Conservation (phyloP, 345 rosid species). For the Citrus trifoliata region DNA sequence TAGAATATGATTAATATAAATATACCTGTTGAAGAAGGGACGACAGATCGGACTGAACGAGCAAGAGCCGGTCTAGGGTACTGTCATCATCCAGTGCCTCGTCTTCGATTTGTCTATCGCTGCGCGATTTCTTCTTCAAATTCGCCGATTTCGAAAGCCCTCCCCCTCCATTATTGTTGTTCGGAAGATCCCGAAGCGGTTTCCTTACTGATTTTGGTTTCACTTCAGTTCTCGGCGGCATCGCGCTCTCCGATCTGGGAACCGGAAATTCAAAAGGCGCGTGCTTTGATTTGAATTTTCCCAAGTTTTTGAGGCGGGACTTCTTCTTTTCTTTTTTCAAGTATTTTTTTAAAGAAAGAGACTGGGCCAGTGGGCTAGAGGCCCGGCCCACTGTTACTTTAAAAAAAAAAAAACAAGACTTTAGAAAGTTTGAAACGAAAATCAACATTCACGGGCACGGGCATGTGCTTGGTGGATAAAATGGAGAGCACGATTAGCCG, state of each 20-base stretch:
- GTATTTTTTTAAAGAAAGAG: neutral
- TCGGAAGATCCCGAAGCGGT: conserved; percentile 35
- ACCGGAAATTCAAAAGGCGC: neutral
- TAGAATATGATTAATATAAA: neutral
- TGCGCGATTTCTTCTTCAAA: conserved; percentile 7
- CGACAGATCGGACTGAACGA: conserved; percentile 67
- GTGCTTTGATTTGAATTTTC: neutral
- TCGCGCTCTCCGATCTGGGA: conserved; percentile 13
- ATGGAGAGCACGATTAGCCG: no score
- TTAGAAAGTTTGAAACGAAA: no score
- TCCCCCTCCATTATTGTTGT: conserved; percentile 6
- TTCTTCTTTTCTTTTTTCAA: neutral
- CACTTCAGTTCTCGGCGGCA: conserved; percentile 33
- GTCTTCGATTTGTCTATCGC: conserved; percentile 12
- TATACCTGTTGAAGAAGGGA: conserved; percentile 57
- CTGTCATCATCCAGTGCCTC: conserved; percentile 17
- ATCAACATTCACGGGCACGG: no score
- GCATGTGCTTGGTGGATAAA: no score
- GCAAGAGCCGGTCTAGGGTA: conserved; percentile 54
- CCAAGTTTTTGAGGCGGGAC: neutral
- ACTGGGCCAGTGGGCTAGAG: no score
- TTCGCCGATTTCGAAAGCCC: conserved; percentile 25
- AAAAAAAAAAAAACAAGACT: no score
- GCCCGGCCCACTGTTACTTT: no score
- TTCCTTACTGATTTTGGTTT: conserved; percentile 34